phyloP scores from a whole-genome alignment of 1,284 basidiomycete genomes.

The Phaffia rhodozyma region DNA sequence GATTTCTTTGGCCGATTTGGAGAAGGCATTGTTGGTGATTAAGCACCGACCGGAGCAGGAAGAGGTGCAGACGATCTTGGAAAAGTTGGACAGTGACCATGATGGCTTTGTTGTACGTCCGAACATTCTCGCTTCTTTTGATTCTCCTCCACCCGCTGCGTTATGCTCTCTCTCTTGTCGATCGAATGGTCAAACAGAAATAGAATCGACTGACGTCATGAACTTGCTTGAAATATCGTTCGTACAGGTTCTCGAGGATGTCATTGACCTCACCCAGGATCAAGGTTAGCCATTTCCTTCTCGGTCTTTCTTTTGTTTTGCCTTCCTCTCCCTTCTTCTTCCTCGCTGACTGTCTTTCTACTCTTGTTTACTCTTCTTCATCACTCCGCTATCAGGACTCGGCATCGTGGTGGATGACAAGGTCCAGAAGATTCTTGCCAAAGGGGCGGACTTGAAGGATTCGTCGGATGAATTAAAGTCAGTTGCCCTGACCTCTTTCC shows the following conservation, averaged over 20 bases:
- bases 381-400: constrained; percentile 32
- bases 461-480: no score
- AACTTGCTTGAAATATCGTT: constrained; percentile 31
- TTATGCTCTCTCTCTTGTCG: neutral
- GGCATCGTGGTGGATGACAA: constrained; percentile 34
- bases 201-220: neutral
- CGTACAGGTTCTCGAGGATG: constrained; percentile 35
- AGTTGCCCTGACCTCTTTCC: no score
- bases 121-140: constrained; percentile 10
- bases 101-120: constrained; percentile 74
- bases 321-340: constrained; percentile 31
- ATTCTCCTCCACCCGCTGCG: neutral
- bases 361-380: constrained; percentile 34
- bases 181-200: no score
- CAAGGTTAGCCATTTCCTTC: constrained; percentile 17
- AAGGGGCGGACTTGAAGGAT: constrained; percentile 34
- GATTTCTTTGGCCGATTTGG: constrained; percentile 79
- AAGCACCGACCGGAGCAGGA: constrained; percentile 87
- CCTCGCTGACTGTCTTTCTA: constrained; percentile 30
- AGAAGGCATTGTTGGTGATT: constrained; percentile 83
- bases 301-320: neutral
- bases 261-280: constrained; percentile 36
- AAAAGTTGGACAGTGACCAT: constrained; percentile 91
- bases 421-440: constrained; percentile 30
- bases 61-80: constrained; percentile 73